Conservation (phyloP, 306 rosid species). For the Senna tora region DNA sequence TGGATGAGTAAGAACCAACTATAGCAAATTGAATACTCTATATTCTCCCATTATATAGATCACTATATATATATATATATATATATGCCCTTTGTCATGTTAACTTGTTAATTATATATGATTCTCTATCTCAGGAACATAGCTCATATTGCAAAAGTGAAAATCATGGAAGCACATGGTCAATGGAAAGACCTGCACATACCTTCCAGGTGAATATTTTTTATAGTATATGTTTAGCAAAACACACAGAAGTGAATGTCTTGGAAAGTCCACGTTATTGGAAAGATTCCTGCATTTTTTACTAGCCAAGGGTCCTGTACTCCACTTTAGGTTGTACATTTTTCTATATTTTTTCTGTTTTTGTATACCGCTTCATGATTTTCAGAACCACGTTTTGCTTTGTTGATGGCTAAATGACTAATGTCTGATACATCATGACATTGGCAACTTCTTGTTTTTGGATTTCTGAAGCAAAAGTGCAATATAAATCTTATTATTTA, state of each 20-base stretch:
- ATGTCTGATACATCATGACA: neutral
- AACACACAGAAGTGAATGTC: neutral
- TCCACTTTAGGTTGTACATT: neutral
- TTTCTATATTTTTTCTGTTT: neutral
- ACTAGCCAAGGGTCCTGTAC: conserved; percentile 16
- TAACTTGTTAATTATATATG: conserved; percentile 11
- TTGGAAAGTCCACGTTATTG: neutral
- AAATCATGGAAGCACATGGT: conserved; percentile 59
- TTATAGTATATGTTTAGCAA: conserved; percentile 13
- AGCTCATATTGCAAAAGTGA: conserved; percentile 77
- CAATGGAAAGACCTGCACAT: conserved; percentile 73
- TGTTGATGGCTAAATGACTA: conserved; percentile 11
- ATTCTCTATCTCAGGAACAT: conserved; percentile 63
- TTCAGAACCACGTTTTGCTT: conserved; percentile 18
- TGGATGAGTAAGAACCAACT: neutral
- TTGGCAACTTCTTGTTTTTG: neutral
- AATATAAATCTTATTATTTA: neutral
- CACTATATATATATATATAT: no score
- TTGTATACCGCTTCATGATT: neutral
- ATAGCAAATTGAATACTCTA: conserved; percentile 5
- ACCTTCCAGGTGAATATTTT: conserved; percentile 66
- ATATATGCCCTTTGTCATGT: neutral
- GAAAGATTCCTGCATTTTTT: neutral
- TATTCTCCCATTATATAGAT: neutral
- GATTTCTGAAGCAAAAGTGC: neutral